Evolutionary conservation across 768 basidiomycete genomes (phyloP), one percentile per base, ranked within the genome.

Genomic region (Udeniomyces megalosporus): DNA sequence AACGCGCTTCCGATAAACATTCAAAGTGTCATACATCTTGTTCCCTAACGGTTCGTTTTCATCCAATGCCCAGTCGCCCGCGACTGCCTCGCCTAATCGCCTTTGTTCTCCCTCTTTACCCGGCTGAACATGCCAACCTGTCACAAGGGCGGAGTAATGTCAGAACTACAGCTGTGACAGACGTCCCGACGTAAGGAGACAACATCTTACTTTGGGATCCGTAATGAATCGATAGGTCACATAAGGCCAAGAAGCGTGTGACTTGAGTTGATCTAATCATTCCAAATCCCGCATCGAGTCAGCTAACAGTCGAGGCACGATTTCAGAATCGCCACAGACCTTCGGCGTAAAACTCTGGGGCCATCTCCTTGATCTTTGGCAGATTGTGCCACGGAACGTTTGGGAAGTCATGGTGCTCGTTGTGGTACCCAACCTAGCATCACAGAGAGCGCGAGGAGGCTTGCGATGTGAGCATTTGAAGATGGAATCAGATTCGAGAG

Each of bases 321-420:
- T n/a, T n/a, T n/a, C n/a, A n/a, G n/a, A n/a, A n/a, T n/a, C n/a
- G n/a, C 11, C 24, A 32, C 51, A 7, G 3, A 53, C 51, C 56
- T 14, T 58, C 56, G 8, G 4, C 12, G 75, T 99, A 99, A 71
- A 85, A 91, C 73, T 97, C 93, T 3, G 84, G 85, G 7, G 91
- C 93, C 31, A 95, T 78, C 2, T 79, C 78, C 32, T 84, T 82
- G 24, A 99, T 81, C 5, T 81, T 80, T 1, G 91, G 88, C 0
- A 97, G 79, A 26, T 86, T 82, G 20, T 92, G 96, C 95, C 95
- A 99, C 1, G 95, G 80, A 0, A 99, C 75, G 14, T 90, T 90
- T 8, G 95, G 92, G 75, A 99, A 97, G 75, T 99, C 95, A 75
- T 99, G 95, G 74, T 99, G 95, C 70, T 97, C 95, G 74, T 99